Evolutionary conservation across 1,139 yeast species (phyloP).

Genomic region (Kurtzmaniella natalensis): DNA sequence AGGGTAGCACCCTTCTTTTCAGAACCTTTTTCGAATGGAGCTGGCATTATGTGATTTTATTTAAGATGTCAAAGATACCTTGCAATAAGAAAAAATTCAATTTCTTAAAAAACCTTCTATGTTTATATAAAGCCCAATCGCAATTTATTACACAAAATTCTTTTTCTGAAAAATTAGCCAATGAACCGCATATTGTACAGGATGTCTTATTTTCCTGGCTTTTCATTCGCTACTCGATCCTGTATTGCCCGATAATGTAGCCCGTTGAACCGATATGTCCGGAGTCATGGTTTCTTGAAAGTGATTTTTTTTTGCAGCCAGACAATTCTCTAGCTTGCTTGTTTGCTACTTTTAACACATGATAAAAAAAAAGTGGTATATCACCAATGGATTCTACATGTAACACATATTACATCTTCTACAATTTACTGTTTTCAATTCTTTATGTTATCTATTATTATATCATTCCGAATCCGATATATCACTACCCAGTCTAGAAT

Average conservation of each 20-base stretch:
- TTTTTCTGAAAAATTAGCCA: conserved; percentile 1
- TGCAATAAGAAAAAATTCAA: not conserved
- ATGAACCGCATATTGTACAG: conserved; percentile 3
- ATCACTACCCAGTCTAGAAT: conserved; percentile 1
- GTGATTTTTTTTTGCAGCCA: too few relatives aligned
- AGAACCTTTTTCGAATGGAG: conserved; percentile 68
- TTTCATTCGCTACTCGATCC: conserved; percentile 6
- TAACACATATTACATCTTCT: too few relatives aligned
- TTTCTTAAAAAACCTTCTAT: not conserved
- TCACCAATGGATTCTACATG: too few relatives aligned
- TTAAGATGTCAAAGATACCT: not conserved
- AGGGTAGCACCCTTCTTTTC: conserved; percentile 98
- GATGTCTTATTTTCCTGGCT: conserved; percentile 2
- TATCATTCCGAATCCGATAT: too few relatives aligned
- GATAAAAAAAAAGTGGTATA: too few relatives aligned
- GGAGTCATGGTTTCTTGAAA: too few relatives aligned
- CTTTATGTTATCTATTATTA: too few relatives aligned
- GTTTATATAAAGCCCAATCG: conserved; percentile 2
- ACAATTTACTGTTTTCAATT: too few relatives aligned
- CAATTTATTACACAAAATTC: conserved; percentile 3
- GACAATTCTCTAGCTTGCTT: too few relatives aligned
- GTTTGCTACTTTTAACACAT: too few relatives aligned
- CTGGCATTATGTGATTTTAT: conserved; percentile 43
- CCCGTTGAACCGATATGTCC: too few relatives aligned
- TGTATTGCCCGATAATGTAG: conserved; percentile 6